These are phyloP conservation scores for Paraphoma sp. DNA, from an alignment of 2,329 filamentous ascomycete genomes.

Conservation along the genomic window DNA sequence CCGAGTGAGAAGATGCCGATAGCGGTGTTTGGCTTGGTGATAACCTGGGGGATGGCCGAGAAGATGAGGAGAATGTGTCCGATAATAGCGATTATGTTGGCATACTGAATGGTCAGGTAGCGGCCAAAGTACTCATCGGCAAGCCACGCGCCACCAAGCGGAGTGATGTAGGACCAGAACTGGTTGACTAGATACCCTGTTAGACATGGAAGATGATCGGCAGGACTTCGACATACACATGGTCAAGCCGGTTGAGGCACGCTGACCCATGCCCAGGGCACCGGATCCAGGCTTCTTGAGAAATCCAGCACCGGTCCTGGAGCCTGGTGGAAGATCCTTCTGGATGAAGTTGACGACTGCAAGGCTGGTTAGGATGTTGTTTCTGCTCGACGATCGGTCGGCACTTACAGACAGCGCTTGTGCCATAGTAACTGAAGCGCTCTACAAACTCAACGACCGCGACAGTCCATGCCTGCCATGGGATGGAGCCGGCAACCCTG, in stretches of 20 bases:
- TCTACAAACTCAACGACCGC: slow-evolving; percentile 46
- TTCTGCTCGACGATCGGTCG: too few relatives aligned
- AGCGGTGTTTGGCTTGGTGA: slow-evolving; percentile 57
- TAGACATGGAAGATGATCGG: background rate
- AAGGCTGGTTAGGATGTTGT: background rate
- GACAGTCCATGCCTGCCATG: slow-evolving; percentile 46
- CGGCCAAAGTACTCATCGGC: slow-evolving; percentile 67
- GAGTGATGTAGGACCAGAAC: slow-evolving; percentile 65
- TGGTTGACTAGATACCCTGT: slow-evolving; percentile 51
- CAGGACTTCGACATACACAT: slow-evolving; percentile 40
- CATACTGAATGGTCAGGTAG: slow-evolving; percentile 65
- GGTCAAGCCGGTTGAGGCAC: slow-evolving; percentile 59
- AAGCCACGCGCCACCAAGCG: slow-evolving; percentile 64
- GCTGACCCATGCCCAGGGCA: slow-evolving; percentile 63
- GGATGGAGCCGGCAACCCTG: slow-evolving; percentile 43
- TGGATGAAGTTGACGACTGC: slow-evolving; percentile 47
- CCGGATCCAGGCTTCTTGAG: slow-evolving; percentile 44
- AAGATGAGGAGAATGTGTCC: slow-evolving; percentile 63
- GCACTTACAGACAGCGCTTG: slow-evolving; percentile 41
- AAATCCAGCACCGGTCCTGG: slow-evolving; percentile 45
- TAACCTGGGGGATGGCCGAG: slow-evolving; percentile 61
- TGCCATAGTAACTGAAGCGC: slow-evolving; percentile 48
- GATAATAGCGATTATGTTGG: slow-evolving; percentile 64
- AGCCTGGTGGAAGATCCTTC: slow-evolving; percentile 38
- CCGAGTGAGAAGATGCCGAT: slow-evolving; percentile 62